Evolutionary conservation across 164 flowering plant genomes (phyloP), one percentile per base, ranked within the genome.

Genomic region (Nelumbo lutea): DNA sequence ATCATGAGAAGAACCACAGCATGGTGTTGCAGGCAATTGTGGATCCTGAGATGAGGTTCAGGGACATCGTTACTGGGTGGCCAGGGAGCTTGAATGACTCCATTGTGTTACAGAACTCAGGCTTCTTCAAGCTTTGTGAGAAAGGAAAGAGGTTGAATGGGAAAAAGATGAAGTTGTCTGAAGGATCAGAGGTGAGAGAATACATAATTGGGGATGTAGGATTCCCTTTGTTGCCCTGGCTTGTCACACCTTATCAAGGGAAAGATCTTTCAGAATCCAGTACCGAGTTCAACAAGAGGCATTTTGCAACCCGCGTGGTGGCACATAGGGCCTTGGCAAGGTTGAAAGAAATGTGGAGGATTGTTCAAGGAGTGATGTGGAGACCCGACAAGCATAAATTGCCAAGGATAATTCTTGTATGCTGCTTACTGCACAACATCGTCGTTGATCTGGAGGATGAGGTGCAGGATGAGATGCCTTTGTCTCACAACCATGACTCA

Each of bases 401-500:
- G 61, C 97, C 98, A 2, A 88, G 98, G 76, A 81, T 91, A 50
- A 86, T 94, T 42, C 83, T 89, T 4, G 98, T 86, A 2, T 91
- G 97, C 78, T 93, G 98, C 79, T 76, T 93, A 73, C 93, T 91
- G n/a, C 97, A 93, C 73, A 93, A 93, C 82, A 93, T 93, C 51
- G 69, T 85, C n/a, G 86, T 94, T 43, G 98, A 91, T 73, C 46
- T 90, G 86, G 93, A 86, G 70, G 97, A 87, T 66, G 91, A 86
- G 44, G 86, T 71, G 6, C 80, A 78, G 65, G 87, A 85, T 46
- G 88, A 91, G 62, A 48, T 82, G 82, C 73, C 86, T 1, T 69
- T 80, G 65, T 79, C 89, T 42, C 79, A 79, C 65, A 77, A 80
- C 41, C 91, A 91, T 82, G 97, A 84, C 65, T 27, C 79, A 0